Evolutionary conservation across 805 yeast species (phyloP).

Genomic region (Myxozyma sirexii): DNA sequence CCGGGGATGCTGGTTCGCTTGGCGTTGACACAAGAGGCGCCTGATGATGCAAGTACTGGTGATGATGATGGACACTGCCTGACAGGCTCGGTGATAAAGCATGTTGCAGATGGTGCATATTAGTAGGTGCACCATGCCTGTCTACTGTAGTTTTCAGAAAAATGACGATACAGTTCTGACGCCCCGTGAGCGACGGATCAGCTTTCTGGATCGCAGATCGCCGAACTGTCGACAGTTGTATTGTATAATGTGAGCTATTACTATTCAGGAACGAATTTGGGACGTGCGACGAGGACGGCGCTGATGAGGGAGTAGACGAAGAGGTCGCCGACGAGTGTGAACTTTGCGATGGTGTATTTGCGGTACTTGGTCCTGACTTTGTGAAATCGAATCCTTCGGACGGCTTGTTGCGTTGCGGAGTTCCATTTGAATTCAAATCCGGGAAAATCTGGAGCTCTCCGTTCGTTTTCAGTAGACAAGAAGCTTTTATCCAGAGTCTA

Average conservation of each 20-base stretch:
- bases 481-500: slow-evolving; percentile 19
- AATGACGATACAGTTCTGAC: slow-evolving; percentile 26
- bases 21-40: not conserved
- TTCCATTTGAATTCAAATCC: slow-evolving; percentile 4
- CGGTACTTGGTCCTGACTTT: not conserved
- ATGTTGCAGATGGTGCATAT: not conserved
- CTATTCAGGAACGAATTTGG: slow-evolving; percentile 5
- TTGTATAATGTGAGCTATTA: slow-evolving; percentile 14
- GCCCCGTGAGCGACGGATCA: slow-evolving; percentile 30
- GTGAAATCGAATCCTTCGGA: not conserved
- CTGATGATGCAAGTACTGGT: slow-evolving; percentile 5
- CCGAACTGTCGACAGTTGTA: slow-evolving; percentile 25
- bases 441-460: slow-evolving; percentile 31
- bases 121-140: not conserved
- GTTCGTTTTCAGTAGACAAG: slow-evolving; percentile 28
- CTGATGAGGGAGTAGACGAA: not conserved
- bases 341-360: not conserved
- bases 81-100: not conserved
- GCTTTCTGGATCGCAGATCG: slow-evolving; percentile 30
- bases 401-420: not conserved
- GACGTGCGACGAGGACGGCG: not conserved
- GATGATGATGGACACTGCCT: slow-evolving; percentile 14
- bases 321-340: not conserved
- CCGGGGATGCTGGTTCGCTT: not conserved
- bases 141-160: slow-evolving; percentile 16